A percentile compares a stretch with the other conserved stretches of the same genome.
These are phyloP conservation scores for Malus hybrid DNA, from an alignment of 331 rosid species.

Conservation along the genomic window DNA sequence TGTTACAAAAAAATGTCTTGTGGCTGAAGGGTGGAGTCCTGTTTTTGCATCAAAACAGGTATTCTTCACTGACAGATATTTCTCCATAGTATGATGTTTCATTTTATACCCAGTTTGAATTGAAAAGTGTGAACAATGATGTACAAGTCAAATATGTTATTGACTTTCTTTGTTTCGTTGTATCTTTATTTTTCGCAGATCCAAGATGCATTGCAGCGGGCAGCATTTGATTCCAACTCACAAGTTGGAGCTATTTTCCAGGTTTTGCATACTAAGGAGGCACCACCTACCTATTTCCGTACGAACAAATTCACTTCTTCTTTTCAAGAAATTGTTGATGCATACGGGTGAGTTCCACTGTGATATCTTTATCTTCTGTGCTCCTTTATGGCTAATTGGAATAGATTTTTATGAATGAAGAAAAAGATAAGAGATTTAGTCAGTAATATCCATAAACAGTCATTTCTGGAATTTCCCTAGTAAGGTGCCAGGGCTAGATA, in stretches of 20 bases:
- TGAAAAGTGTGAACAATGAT: neutral
- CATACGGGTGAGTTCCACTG: constrained; percentile 75
- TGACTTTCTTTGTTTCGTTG: neutral
- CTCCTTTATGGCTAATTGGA: neutral
- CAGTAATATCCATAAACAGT: neutral
- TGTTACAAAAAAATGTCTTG: constrained; percentile 93
- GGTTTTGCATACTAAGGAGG: constrained; percentile 75
- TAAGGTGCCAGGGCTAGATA: neutral
- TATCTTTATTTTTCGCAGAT: constrained; percentile 43
- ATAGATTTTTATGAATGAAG: neutral
- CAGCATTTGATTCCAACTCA: constrained; percentile 79
- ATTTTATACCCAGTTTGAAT: neutral
- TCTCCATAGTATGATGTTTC: neutral
- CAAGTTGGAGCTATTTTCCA: constrained; percentile 95
- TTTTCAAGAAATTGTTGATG: constrained; percentile 88
- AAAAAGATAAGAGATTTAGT: neutral
- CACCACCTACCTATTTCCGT: constrained; percentile 84
- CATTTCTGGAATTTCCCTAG: neutral
- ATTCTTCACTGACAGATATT: neutral
- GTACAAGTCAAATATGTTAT: neutral
- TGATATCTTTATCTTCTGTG: constrained; percentile 5
- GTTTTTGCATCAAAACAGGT: constrained; percentile 83
- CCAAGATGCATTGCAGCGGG: constrained; percentile 85
- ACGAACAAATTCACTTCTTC: constrained; percentile 89
- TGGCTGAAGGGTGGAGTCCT: constrained; percentile 98